Evolutionary conservation across 2,329 filamentous ascomycete species (phyloP).

Genomic region (Pleomassaria siparia): DNA sequence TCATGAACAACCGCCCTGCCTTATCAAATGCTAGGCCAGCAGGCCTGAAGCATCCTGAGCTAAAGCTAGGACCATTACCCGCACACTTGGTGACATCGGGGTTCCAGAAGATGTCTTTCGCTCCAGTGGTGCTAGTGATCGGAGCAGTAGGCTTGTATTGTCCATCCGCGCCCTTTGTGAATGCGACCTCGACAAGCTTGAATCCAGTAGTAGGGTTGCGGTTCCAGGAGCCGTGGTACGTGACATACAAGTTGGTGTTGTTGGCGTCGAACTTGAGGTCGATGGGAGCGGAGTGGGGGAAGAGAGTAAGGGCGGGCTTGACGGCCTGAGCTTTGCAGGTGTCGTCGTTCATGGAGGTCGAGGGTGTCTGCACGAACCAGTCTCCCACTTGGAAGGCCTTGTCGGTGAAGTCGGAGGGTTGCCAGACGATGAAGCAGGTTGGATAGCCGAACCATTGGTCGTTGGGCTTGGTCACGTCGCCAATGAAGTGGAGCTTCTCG

Average conservation of each 20-base stretch:
- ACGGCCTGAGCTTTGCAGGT: conserved; percentile 44
- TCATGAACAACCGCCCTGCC: conserved; percentile 60
- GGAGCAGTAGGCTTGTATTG: conserved; percentile 44
- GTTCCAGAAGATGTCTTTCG: conserved; percentile 60
- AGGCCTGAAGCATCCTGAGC: conserved; percentile 60
- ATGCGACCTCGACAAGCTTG: conserved; percentile 50
- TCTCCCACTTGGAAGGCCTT: conserved; percentile 51
- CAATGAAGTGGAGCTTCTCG: conserved; percentile 73
- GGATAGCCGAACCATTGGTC: conserved; percentile 70
- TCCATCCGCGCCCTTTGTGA: conserved; percentile 43
- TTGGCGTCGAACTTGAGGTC: conserved; percentile 67
- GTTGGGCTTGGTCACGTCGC: conserved; percentile 49
- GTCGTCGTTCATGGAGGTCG: conserved; percentile 48
- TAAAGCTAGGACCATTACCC: conserved; percentile 33
- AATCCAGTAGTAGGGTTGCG: conserved; percentile 52
- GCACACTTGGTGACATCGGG: conserved; percentile 55
- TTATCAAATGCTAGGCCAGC: conserved; percentile 56
- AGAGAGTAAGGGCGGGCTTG: conserved; percentile 55
- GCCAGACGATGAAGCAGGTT: conserved; percentile 67
- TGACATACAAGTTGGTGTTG: conserved; percentile 61
- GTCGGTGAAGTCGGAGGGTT: conserved; percentile 52
- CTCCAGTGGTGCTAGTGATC: conserved; percentile 50
- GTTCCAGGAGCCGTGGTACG: conserved; percentile 72
- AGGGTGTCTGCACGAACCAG: conserved; percentile 37
- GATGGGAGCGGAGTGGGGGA: conserved; percentile 70